Evolutionary conservation across 2,329 filamentous ascomycete species (phyloP).

Genomic region (Epichloe baconii): DNA sequence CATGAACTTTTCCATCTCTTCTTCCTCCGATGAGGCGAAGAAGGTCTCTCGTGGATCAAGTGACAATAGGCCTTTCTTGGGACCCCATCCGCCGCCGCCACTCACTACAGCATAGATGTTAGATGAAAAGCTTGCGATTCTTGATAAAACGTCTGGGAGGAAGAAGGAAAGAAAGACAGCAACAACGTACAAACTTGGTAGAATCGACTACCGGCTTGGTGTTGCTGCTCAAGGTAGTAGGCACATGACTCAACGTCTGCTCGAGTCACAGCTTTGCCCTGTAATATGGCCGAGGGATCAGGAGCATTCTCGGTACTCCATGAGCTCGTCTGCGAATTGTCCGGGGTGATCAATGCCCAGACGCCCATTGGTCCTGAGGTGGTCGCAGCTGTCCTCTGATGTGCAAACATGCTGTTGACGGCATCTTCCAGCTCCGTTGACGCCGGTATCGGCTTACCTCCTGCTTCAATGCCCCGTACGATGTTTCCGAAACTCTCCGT

Average conservation of each 20-base stretch:
- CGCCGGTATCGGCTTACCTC: conserved; percentile 40
- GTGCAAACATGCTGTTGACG: conserved; percentile 45
- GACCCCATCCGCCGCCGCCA: conserved; percentile 75
- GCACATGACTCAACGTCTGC: conserved; percentile 14
- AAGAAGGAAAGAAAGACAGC: not conserved
- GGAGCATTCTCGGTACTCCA: conserved; percentile 5
- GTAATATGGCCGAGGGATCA: conserved; percentile 3
- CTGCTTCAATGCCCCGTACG: conserved; percentile 46
- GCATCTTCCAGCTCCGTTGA: conserved; percentile 57
- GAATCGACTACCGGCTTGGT: conserved; percentile 30
- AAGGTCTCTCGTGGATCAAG: conserved; percentile 56
- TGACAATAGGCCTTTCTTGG: conserved; percentile 65
- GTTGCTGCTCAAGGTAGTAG: conserved; percentile 18
- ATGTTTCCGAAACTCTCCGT: conserved; percentile 66
- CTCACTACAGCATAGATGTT: conserved; percentile 37
- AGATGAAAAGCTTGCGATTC: conserved; percentile 4
- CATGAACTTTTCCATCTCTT: conserved; percentile 41
- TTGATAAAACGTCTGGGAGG: not conserved
- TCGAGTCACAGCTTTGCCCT: conserved; percentile 2
- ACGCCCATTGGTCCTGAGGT: conserved; percentile 42
- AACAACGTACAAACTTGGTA: conserved; percentile 24
- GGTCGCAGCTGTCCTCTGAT: conserved; percentile 13
- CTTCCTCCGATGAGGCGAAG: conserved; percentile 30
- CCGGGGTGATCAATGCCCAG: conserved; percentile 59
- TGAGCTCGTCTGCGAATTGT: conserved; percentile 4